Percentiles rank a stretch among this genome's conserved stretches.
These are phyloP conservation scores for Ceratocystis huliohia DNA, from an alignment of 2,329 filamentous ascomycete genomes.

Conservation along the genomic window DNA sequence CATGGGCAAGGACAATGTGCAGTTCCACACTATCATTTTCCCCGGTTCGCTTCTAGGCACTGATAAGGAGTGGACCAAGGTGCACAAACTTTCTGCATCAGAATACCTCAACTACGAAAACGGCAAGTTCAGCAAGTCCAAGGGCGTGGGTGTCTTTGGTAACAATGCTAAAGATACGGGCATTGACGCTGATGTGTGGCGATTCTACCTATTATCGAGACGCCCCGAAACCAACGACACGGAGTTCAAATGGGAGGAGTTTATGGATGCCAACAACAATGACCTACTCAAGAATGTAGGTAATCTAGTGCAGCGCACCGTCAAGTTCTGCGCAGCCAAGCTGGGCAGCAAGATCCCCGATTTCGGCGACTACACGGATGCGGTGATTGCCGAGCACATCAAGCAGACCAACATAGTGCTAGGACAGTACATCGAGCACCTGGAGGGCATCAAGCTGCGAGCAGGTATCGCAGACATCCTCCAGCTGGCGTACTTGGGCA, in stretches of 20 bases:
- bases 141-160: conserved; percentile 81
- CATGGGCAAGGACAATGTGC: conserved; percentile 65
- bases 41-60: conserved; percentile 78
- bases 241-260: conserved; percentile 78
- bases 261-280: conserved; percentile 77
- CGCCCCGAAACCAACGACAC: conserved; percentile 77
- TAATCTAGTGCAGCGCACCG: conserved; percentile 60
- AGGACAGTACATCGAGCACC: conserved; percentile 51
- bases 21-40: conserved; percentile 66
- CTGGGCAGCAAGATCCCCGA: conserved; percentile 59
- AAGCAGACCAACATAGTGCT: conserved; percentile 54
- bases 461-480: conserved; percentile 52
- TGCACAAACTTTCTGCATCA: conserved; percentile 77
- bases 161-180: conserved; percentile 80
- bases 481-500: conserved; percentile 48
- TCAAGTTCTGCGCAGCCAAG: conserved; percentile 67
- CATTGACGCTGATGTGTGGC: conserved; percentile 76
- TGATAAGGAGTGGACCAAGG: conserved; percentile 73
- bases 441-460: conserved; percentile 61
- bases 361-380: conserved; percentile 40
- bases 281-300: conserved; percentile 67
- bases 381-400: conserved; percentile 41
- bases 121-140: conserved; percentile 86
- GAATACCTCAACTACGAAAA: conserved; percentile 79
- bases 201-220: conserved; percentile 78